Percentiles rank a stretch among this genome's conserved stretches.
These are phyloP conservation scores for Sporothrix sp. DNA, from an alignment of 2,329 filamentous ascomycete species.

Conservation along the genomic window DNA sequence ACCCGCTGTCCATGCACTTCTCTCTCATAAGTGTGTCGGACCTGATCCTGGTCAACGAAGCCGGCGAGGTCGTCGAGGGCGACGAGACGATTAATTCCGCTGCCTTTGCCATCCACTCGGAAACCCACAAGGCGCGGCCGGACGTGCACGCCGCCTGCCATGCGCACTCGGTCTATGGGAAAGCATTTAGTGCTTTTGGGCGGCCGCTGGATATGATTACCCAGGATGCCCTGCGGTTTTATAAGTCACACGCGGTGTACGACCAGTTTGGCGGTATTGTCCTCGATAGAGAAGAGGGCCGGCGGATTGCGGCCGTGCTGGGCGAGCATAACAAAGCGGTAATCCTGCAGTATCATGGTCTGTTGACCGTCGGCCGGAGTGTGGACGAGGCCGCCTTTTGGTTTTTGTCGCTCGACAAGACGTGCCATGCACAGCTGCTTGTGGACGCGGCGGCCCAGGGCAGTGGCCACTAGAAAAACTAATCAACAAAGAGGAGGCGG, in stretches of 20 bases:
- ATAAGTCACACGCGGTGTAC: constrained; percentile 57
- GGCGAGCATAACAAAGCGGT: constrained; percentile 51
- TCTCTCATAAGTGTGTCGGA: constrained; percentile 56
- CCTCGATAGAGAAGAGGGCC: constrained; percentile 53
- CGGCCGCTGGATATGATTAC: constrained; percentile 57
- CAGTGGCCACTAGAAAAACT: constrained; percentile 17
- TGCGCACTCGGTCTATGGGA: constrained; percentile 53
- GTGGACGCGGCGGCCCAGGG: constrained; percentile 6
- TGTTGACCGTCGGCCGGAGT: constrained; percentile 59
- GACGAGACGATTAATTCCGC: constrained; percentile 50
- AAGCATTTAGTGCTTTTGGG: constrained; percentile 56
- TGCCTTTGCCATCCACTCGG: constrained; percentile 60
- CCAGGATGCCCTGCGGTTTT: constrained; percentile 55
- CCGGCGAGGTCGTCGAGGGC: constrained; percentile 38
- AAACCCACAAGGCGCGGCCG: constrained; percentile 53
- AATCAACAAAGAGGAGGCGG: constrained; percentile 28
- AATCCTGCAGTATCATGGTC: constrained; percentile 60
- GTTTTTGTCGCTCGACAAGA: constrained; percentile 57
- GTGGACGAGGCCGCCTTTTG: constrained; percentile 66
- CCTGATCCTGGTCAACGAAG: constrained; percentile 55
- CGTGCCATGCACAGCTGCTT: constrained; percentile 55
- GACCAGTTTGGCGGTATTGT: constrained; percentile 42
- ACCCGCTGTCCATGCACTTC: constrained; percentile 58
- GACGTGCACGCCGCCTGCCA: constrained; percentile 60
- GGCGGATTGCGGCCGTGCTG: constrained; percentile 51